Percentiles rank a stretch among this genome's conserved stretches.
phyloP scores from a whole-genome alignment of 495 filamentous ascomycete species.

The Xylaria bambusicola region DNA sequence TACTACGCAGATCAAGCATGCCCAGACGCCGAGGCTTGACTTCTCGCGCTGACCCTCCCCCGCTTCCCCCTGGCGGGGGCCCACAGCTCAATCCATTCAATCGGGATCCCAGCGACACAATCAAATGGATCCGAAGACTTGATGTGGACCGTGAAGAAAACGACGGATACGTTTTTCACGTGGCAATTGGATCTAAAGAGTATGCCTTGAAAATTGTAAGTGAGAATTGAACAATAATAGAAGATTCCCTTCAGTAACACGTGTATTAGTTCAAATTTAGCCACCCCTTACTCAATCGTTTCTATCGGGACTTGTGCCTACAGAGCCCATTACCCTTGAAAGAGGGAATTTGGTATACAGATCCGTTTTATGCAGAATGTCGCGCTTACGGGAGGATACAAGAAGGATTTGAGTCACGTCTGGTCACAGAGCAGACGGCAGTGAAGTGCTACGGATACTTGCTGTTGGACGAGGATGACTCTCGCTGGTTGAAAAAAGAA shows the following conservation, averaged over 20 bases:
- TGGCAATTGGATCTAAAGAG: background rate
- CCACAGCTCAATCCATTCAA: too few species aligned
- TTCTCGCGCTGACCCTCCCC: too few species aligned
- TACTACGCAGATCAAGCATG: too few species aligned
- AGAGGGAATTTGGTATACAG: background rate
- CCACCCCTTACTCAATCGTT: background rate
- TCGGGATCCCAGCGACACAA: too few species aligned
- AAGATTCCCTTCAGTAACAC: background rate
- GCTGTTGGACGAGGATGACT: background rate
- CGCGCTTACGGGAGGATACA: slow-evolving; percentile 1
- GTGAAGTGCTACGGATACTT: background rate
- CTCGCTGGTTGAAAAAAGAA: background rate
- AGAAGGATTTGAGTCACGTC: background rate
- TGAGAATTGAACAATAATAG: background rate
- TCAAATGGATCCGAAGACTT: too few species aligned
- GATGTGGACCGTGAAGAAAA: too few species aligned
- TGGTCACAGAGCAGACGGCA: background rate
- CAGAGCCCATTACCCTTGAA: background rate
- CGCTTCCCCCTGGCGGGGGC: too few species aligned
- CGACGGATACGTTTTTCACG: background rate
- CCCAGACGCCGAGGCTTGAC: too few species aligned
- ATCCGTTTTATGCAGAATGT: slow-evolving; percentile 4
- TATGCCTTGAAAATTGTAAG: background rate
- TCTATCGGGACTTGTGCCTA: background rate
- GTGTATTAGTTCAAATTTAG: background rate